These are phyloP conservation scores for Hygrophorus pudorinus DNA, from an alignment of 768 basidiomycete species.

Conservation along the genomic window DNA sequence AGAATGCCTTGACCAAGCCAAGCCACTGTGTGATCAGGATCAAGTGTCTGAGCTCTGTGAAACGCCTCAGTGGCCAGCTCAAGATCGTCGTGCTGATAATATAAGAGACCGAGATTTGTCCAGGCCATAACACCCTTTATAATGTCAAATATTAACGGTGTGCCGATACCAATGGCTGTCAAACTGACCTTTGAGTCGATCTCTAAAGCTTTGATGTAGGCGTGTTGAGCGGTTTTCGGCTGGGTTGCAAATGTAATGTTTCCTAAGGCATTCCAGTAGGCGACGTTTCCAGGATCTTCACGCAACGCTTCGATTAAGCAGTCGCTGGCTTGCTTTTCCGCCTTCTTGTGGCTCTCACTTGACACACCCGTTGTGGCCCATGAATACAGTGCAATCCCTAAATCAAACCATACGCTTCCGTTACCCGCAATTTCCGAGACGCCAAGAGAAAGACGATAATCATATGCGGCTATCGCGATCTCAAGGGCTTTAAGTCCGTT, in stretches of 20 bases:
- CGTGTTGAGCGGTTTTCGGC: slow-evolving; percentile 77
- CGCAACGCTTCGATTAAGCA: slow-evolving; percentile 65
- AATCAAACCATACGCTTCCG: slow-evolving; percentile 66
- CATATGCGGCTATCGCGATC: slow-evolving; percentile 47
- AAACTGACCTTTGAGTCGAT: slow-evolving; percentile 63
- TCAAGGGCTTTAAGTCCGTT: slow-evolving; percentile 32
- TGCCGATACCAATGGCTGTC: slow-evolving; percentile 2
- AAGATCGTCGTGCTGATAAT: slow-evolving; percentile 65
- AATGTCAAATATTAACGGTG: slow-evolving; percentile 1
- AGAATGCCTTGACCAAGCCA: slow-evolving; percentile 89
- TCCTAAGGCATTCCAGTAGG: slow-evolving; percentile 80
- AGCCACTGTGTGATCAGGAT: slow-evolving; percentile 80
- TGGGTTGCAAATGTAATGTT: slow-evolving; percentile 57
- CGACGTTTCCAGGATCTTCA: slow-evolving; percentile 58
- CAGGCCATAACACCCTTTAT: slow-evolving; percentile 63
- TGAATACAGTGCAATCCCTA: slow-evolving; percentile 50
- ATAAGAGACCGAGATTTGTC: slow-evolving; percentile 85
- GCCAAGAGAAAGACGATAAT: slow-evolving; percentile 50
- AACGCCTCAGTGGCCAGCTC: slow-evolving; percentile 84
- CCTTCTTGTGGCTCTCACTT: slow-evolving; percentile 20
- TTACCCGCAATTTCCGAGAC: slow-evolving; percentile 36
- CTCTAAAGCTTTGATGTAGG: slow-evolving; percentile 83
- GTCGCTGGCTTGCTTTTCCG: slow-evolving; percentile 33
- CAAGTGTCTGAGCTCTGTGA: slow-evolving; percentile 78
- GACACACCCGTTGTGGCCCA: slow-evolving; percentile 28